Percentiles rank a stretch among this genome's conserved stretches.
These are phyloP conservation scores for Aspergillus arachidicola DNA, from an alignment of 2,329 filamentous ascomycete genomes.

Conservation along the genomic window DNA sequence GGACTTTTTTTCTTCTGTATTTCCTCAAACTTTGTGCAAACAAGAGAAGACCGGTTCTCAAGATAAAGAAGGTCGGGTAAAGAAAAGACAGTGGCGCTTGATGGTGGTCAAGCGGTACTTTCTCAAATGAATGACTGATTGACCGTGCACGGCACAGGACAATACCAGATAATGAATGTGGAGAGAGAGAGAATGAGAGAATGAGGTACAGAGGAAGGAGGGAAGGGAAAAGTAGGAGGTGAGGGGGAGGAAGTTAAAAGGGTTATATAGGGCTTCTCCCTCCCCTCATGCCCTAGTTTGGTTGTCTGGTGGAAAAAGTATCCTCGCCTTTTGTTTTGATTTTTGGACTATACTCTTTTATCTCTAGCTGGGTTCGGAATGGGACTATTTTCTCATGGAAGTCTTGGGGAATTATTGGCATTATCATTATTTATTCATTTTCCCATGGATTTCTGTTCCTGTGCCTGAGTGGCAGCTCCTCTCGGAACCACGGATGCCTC, in stretches of 20 bases:
- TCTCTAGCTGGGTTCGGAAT: not conserved
- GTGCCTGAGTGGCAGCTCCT: not conserved
- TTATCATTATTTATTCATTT: too few relatives aligned
- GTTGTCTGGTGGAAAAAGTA: not conserved
- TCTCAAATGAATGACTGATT: constrained; percentile 28
- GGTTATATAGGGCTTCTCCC: not conserved
- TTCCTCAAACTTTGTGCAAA: not conserved
- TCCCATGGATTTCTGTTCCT: not conserved
- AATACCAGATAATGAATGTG: constrained; percentile 14
- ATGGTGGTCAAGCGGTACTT: constrained; percentile 1
- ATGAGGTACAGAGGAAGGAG: not conserved
- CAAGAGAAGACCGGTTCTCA: constrained; percentile 27
- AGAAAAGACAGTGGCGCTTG: constrained; percentile 4
- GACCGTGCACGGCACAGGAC: constrained; percentile 39
- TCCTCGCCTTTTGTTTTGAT: not conserved
- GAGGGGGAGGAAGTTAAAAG: not conserved
- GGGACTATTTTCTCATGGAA: not conserved
- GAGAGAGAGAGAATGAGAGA: not conserved
- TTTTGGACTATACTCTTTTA: not conserved
- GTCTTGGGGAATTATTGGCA: too few relatives aligned
- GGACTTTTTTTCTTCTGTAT: not conserved
- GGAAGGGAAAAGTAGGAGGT: not conserved
- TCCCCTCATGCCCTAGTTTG: not conserved
- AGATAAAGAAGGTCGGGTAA: constrained; percentile 17
- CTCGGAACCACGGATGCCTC: not conserved